A percentile compares a stretch with the other conserved stretches of the same genome.
Conservation (phyloP, 1,139 yeast genomes). For the Hansenula anomala region DNA sequence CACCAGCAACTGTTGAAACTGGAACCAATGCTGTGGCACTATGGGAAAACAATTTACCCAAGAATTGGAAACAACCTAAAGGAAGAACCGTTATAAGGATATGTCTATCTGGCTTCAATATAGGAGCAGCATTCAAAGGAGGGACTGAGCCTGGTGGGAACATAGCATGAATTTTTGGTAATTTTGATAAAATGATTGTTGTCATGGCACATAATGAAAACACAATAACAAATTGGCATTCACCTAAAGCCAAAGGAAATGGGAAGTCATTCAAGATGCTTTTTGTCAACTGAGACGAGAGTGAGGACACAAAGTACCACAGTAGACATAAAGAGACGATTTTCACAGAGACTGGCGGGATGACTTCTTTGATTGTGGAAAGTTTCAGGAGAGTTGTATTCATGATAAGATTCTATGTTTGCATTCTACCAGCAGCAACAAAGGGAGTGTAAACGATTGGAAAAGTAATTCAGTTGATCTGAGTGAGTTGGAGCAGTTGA, state of each 20-base stretch:
- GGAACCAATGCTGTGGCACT: conserved; percentile 89
- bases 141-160: conserved; percentile 22
- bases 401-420: too few species aligned
- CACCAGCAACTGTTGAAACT: conserved; percentile 89
- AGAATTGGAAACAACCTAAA: conserved; percentile 86
- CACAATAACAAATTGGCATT: conserved; percentile 77
- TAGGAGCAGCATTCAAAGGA: conserved; percentile 14
- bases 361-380: not conserved
- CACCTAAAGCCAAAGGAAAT: conserved; percentile 81
- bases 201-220: conserved; percentile 32
- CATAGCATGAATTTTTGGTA: conserved; percentile 15
- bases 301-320: conserved; percentile 81
- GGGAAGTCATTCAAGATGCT: conserved; percentile 64
- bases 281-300: conserved; percentile 82
- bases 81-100: conserved; percentile 75
- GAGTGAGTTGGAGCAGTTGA: too few species aligned
- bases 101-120: conserved; percentile 32
- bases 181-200: conserved; percentile 22
- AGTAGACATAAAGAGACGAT: conserved; percentile 52
- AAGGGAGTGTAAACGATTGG: too few species aligned
- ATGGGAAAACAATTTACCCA: conserved; percentile 88
- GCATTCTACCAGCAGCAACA: too few species aligned
- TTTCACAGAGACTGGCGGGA: conserved; percentile 18
- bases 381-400: too few species aligned
- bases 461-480: too few species aligned